Conservation (phyloP, 2,329 filamentous ascomycete species). For the Trichoderma harzianum region DNA sequence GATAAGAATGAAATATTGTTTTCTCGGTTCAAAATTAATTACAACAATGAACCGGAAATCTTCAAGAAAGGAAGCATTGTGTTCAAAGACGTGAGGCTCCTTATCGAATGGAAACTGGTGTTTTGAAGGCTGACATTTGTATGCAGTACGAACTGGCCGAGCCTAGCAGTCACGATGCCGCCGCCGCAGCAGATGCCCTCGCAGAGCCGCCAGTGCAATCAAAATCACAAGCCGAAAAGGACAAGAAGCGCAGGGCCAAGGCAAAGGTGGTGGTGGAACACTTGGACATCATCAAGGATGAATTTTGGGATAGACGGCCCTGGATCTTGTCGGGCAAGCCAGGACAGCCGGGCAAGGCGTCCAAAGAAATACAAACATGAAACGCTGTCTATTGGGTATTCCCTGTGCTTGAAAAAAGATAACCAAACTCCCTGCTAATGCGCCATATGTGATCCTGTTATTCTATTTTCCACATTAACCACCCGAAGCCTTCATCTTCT, state of each 20-base stretch:
- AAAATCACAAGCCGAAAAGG: conserved; percentile 78
- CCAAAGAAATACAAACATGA: conserved; percentile 50
- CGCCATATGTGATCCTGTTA: neutral
- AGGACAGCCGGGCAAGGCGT: conserved; percentile 63
- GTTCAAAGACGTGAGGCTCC: conserved; percentile 66
- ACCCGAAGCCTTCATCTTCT: conserved; percentile 21
- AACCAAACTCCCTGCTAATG: conserved; percentile 29
- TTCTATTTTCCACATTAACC: neutral
- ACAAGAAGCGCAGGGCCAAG: conserved; percentile 76
- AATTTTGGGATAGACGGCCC: conserved; percentile 85
- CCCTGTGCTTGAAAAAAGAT: conserved; percentile 22
- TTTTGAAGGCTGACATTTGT: conserved; percentile 24
- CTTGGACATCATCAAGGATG: conserved; percentile 90
- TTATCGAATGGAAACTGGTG: too few relatives aligned
- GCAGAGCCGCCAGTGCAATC: conserved; percentile 59
- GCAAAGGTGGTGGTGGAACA: conserved; percentile 79
- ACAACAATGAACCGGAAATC: conserved; percentile 92
- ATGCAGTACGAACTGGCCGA: conserved; percentile 68
- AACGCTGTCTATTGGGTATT: conserved; percentile 30
- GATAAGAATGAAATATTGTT: conserved; percentile 98
- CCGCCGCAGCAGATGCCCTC: conserved; percentile 45
- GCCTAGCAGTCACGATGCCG: conserved; percentile 45
- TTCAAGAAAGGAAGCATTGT: conserved; percentile 91
- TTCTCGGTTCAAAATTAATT: conserved; percentile 85
- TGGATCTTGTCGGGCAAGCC: conserved; percentile 73